Conservation (phyloP, 164 flowering plant species). For the Litsea cubeba region DNA sequence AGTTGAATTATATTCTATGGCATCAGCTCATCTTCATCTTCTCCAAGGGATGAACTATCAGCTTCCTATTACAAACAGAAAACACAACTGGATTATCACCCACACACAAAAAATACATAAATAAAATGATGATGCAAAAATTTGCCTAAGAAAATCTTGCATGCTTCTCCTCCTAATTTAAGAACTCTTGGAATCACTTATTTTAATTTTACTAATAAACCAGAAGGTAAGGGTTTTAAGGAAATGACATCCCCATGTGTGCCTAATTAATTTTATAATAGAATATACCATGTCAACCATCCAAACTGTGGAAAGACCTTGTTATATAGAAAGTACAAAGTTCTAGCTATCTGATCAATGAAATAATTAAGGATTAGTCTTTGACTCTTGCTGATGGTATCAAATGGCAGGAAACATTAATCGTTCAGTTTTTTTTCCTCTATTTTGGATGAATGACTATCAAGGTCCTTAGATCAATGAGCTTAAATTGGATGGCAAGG, state of each 20-base stretch:
- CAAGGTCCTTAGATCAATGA: background rate
- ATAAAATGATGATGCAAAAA: too few species aligned
- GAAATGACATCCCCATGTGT: background rate
- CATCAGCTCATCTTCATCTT: background rate
- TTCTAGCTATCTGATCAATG: too few species aligned
- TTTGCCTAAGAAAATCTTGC: too few species aligned
- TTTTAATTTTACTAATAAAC: background rate
- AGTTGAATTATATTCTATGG: background rate
- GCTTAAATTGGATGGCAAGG: background rate
- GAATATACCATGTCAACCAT: background rate
- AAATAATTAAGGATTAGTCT: too few species aligned
- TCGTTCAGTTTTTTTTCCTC: background rate
- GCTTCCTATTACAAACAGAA: conserved; percentile 3
- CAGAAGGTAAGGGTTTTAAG: background rate
- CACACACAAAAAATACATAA: background rate
- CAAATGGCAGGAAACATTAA: background rate
- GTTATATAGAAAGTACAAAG: too few species aligned
- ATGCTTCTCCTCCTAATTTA: too few species aligned
- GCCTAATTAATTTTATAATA: background rate
- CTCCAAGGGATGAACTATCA: background rate
- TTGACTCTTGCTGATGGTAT: background rate
- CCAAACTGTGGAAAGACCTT: background rate
- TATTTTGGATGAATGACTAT: too few species aligned
- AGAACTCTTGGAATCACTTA: too few species aligned
- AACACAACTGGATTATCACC: background rate